phyloP scores from a whole-genome alignment of 257 asterid species.

The Cordia subcordata region DNA sequence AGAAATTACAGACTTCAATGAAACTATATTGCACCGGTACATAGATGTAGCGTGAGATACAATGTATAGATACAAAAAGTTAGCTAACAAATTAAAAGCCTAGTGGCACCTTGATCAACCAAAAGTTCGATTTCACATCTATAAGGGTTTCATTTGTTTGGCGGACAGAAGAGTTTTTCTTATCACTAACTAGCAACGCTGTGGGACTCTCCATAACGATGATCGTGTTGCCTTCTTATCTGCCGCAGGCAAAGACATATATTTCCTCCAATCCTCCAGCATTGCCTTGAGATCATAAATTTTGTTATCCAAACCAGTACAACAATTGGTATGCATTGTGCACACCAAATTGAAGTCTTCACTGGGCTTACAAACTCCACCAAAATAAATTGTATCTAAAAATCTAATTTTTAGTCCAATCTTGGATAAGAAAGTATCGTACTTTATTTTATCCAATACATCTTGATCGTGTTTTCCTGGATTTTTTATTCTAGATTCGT shows the following conservation, averaged over 20 bases:
- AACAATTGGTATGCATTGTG: conserved; percentile 79
- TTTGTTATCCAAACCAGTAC: conserved; percentile 49
- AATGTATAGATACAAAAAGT: too few species aligned
- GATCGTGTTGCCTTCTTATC: not conserved
- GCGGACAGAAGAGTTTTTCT: too few species aligned
- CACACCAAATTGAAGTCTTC: conserved; percentile 37
- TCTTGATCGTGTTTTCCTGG: conserved; percentile 47
- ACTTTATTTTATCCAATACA: conserved; percentile 39
- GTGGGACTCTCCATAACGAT: too few species aligned
- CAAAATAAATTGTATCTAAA: conserved; percentile 40
- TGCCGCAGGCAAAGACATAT: conserved; percentile 19
- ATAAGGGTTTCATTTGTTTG: too few species aligned
- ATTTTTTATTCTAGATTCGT: conserved; percentile 24
- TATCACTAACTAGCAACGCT: too few species aligned
- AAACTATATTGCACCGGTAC: too few species aligned
- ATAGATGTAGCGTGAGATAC: too few species aligned
- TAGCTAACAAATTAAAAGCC: too few species aligned
- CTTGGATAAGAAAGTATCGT: conserved; percentile 20
- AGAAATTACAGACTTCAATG: too few species aligned
- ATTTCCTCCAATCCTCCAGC: conserved; percentile 49
- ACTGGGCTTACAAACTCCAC: conserved; percentile 59
- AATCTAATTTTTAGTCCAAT: conserved; percentile 44
- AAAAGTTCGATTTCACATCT: too few species aligned
- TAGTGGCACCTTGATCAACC: too few species aligned
- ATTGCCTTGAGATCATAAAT: conserved; percentile 44